Evolutionary conservation across 1,284 basidiomycete species (phyloP), one percentile per base, ranked within the genome.

Genomic region (Melampsora americana): DNA sequence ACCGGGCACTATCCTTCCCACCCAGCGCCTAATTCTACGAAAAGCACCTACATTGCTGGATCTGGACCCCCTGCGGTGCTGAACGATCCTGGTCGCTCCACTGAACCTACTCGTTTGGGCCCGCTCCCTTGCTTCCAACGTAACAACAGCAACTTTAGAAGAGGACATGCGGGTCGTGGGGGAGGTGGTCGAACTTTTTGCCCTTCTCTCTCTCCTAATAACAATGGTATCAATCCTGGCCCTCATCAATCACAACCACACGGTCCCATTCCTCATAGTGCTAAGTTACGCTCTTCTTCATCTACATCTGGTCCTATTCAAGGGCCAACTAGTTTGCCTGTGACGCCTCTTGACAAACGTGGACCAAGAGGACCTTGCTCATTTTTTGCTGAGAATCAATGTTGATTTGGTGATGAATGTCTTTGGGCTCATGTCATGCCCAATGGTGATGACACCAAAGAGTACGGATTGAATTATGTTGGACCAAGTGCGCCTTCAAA

Each of bases 331-430:
- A 50, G 72, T 12, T 32, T 30, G 50, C 39, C 46, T 16, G 48
- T 30, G 6, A 32, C 44, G 28, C 50, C 68, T 30, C 23, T 14
- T n/a, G 77, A 64, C 44, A 67, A 69, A 65, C 66, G 70, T 7
- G 68, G 61, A 7, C 72, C 78, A 11, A 69, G 77, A 48, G 78
- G 78, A 32, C 79, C 79, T 12, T 80, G 79, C 65, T 80, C 79
- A 23, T 80, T 79, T 78, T 80, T 79, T 69, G 78, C 78, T 56
- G 77, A 76, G 68, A 80, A 80, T 75, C 75, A 78, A 20, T 80
- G 79, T 78, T 72, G 78, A 28, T 78, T 79, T 70, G 75, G 79
- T 66, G 79, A 80, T 75, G 76, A 61, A 14, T 80, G 79, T 67
- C 48, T 64, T 5, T 80, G 79, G 66, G 48, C 65, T 32, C 79